Evolutionary conservation across 768 basidiomycete genomes (phyloP), one percentile per base, ranked within the genome.

Genomic region (Lyophyllum decastes): DNA sequence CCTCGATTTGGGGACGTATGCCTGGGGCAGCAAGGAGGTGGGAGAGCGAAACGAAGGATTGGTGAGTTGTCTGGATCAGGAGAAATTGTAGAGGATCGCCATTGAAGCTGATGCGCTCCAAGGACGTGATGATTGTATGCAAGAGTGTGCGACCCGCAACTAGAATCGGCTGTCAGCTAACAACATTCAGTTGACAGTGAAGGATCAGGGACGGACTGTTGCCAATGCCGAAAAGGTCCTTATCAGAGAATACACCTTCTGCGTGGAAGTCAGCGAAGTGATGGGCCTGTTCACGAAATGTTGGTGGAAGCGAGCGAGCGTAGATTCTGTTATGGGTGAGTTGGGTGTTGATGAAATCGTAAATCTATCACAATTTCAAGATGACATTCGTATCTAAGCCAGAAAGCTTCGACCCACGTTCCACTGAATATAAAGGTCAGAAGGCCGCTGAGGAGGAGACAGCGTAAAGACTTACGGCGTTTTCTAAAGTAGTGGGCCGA

Each of bases 31-130:
- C 89, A 19, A 90, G 83, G 71, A 89, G 82, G 68, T 87, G 84
- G 83, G 95, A 89, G 71, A 95, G 79, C 3, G 91, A 93, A 67
- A 94, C 87, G 83, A 95, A 92, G 14, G 93, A 87, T 71, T 94
- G 93, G 79, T 95, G 94, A 60, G 90, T 90, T 14, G 88, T 87
- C 74, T 90, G 84, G 63, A 92, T 78, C 62, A 93, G 70, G 72
- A 88, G 78, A 74, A 95, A 82, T 65, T 90, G 87, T 50, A 94
- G 83, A 44, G 90, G 87, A 74, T 92, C 88, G 60, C 82, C 85
- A 64, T 87, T 85, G 78, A 87, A 90, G 44, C 88, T 83, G 70
- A 95, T 88, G 65, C 85, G 86, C 67, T 89, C 83, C 54, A 95
- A 82, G 10, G 90, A 85, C 51, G 65, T 73, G 50, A 94, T 75